A percentile compares a stretch with the other conserved stretches of the same genome.
phyloP scores from a whole-genome alignment of 179 eudicot genomes.

The Corrigiola litoralis region DNA sequence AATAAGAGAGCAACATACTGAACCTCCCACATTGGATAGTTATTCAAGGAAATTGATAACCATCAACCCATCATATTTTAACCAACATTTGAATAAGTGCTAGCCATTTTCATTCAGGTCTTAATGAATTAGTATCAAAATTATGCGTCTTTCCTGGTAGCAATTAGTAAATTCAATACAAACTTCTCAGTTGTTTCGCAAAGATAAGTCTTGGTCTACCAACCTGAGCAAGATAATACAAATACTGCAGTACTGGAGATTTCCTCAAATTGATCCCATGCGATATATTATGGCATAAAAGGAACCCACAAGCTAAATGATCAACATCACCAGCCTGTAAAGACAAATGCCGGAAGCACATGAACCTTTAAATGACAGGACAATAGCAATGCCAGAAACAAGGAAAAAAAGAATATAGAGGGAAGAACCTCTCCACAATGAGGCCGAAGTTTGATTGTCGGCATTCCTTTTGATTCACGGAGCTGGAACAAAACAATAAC shows the following conservation, averaged over 20 bases:
- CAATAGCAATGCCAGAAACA: neutral
- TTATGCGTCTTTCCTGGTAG: too few relatives aligned
- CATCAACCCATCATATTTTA: neutral
- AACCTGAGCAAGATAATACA: conserved; percentile 88
- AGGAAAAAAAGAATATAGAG: neutral
- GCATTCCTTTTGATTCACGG: conserved; percentile 72
- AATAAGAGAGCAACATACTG: too few relatives aligned
- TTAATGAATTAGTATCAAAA: too few relatives aligned
- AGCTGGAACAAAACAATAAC: conserved; percentile 35
- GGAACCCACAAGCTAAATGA: conserved; percentile 82
- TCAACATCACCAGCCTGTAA: conserved; percentile 77
- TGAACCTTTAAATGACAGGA: neutral
- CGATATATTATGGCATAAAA: conserved; percentile 70
- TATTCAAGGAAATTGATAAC: neutral
- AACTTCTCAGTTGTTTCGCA: too few relatives aligned
- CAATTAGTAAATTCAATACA: neutral
- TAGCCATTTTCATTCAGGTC: neutral
- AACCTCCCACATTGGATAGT: too few relatives aligned
- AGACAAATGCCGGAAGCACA: conserved; percentile 2
- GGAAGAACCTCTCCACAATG: conserved; percentile 75
- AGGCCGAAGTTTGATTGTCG: conserved; percentile 67
- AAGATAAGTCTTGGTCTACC: conserved; percentile 3
- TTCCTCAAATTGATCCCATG: conserved; percentile 78
- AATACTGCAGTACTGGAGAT: conserved; percentile 70
- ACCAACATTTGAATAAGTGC: neutral